Percentiles rank a stretch among this genome's conserved stretches.
Evolutionary conservation across 768 basidiomycete genomes (phyloP).

Genomic region (Tricholoma hemisulphureum): DNA sequence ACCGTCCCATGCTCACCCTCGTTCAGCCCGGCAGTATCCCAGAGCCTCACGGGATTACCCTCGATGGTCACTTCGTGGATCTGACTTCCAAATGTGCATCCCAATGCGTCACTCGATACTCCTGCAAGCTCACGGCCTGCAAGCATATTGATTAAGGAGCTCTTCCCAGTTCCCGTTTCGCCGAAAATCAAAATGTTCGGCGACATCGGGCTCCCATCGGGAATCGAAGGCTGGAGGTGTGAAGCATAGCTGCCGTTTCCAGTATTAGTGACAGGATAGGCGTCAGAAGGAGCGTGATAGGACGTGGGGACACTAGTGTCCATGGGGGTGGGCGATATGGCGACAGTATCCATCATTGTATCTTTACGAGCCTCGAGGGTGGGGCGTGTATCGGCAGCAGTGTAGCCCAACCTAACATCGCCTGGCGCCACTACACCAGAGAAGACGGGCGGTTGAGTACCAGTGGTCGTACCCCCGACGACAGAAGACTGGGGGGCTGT

Average conservation of each 20-base stretch:
- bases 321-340: no score
- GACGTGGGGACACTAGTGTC: no score
- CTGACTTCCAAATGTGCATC: constrained; percentile 33
- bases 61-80: constrained; percentile 26
- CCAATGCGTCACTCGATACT: constrained; percentile 30
- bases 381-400: neutral
- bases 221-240: neutral
- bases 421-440: neutral
- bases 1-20: constrained; percentile 30
- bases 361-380: neutral
- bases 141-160: constrained; percentile 35
- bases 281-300: neutral
- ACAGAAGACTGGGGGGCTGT: neutral
- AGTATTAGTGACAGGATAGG: neutral
- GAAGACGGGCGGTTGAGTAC: neutral
- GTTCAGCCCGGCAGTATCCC: constrained; percentile 41
- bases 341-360: no score
- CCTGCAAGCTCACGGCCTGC: constrained; percentile 21
- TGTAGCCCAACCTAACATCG: neutral
- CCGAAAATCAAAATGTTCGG: constrained; percentile 38
- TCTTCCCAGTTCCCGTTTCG: constrained; percentile 34
- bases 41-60: constrained; percentile 23
- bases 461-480: neutral
- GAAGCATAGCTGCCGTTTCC: no score
- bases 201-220: neutral